A percentile compares a stretch with the other conserved stretches of the same genome.
Evolutionary conservation across 2,329 filamentous ascomycete species (phyloP).

Genomic region (Chaetomiaceae sp.): DNA sequence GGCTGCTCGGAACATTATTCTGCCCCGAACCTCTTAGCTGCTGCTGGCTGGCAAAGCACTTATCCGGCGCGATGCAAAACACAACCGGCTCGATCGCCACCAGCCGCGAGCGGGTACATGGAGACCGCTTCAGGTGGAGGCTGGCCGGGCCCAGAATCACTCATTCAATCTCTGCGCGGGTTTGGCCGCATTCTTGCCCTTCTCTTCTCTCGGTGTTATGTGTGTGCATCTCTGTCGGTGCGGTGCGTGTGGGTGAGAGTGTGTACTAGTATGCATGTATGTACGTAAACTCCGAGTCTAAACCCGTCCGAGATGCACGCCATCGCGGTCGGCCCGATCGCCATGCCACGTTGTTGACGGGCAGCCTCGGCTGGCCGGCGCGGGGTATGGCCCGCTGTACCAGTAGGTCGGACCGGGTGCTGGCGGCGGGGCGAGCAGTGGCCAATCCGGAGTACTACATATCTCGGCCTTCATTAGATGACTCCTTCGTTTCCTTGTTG

Average conservation of each 20-base stretch:
- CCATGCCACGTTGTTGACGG: neutral
- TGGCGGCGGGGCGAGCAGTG: neutral
- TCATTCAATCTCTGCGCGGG: too few species aligned
- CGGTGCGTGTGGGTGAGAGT: too few species aligned
- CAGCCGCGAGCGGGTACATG: neutral
- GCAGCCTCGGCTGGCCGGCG: slow-evolving; percentile 5
- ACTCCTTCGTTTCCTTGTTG: too few species aligned
- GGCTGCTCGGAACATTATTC: too few species aligned
- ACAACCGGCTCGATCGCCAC: neutral
- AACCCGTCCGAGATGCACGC: too few species aligned
- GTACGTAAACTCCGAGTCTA: too few species aligned
- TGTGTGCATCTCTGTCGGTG: too few species aligned
- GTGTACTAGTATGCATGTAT: too few species aligned
- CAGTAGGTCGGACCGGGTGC: neutral
- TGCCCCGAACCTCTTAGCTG: neutral
- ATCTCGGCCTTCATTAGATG: too few species aligned
- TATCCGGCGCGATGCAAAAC: neutral
- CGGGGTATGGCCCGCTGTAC: neutral
- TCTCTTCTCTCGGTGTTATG: too few species aligned
- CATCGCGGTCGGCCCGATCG: too few species aligned
- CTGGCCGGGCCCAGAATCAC: neutral
- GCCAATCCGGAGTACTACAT: slow-evolving; percentile 1
- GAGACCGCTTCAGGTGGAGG: neutral
- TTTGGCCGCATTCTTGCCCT: too few species aligned
- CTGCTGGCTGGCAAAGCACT: neutral